Percentiles rank a stretch among this genome's conserved stretches.
Evolutionary conservation across 2,329 filamentous ascomycete genomes (phyloP).

Genomic region (Alternaria ethzedia): DNA sequence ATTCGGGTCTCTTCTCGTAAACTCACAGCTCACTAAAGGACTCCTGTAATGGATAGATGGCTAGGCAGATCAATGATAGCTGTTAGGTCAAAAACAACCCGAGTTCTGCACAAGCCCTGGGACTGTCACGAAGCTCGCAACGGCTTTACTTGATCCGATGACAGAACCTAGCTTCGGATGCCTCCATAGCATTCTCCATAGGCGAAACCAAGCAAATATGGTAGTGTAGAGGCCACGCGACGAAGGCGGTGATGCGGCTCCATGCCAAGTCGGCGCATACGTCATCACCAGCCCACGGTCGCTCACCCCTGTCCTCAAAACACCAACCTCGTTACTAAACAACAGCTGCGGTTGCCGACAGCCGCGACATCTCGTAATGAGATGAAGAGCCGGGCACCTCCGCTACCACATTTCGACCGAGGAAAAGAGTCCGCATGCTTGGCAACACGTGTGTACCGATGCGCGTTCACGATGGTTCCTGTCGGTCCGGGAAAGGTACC

Average conservation of each 20-base stretch:
- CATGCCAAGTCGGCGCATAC: conserved; percentile 19
- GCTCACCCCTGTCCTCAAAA: conserved; percentile 7
- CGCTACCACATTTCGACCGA: conserved; percentile 10
- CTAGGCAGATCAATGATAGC: background rate
- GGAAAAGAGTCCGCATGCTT: conserved; percentile 7
- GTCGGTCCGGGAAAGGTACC: conserved; percentile 15
- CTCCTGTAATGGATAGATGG: background rate
- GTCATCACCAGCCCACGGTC: conserved; percentile 20
- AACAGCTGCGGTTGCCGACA: background rate
- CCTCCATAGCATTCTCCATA: background rate
- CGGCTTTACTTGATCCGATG: too few species aligned
- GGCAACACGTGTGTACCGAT: conserved; percentile 1
- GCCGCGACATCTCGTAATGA: conserved; percentile 1
- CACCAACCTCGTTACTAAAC: background rate
- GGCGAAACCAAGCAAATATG: background rate
- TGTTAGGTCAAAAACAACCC: background rate
- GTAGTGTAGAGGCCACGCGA: background rate
- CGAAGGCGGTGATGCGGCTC: background rate
- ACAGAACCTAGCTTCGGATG: background rate
- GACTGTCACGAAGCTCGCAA: background rate
- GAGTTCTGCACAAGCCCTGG: background rate
- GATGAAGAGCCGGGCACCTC: conserved; percentile 5
- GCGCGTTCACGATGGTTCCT: background rate
- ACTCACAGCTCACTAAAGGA: background rate
- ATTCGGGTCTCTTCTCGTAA: background rate